These are phyloP conservation scores for Plectosphaerella plurivora DNA, from an alignment of 2,329 filamentous ascomycete genomes.

Conservation along the genomic window DNA sequence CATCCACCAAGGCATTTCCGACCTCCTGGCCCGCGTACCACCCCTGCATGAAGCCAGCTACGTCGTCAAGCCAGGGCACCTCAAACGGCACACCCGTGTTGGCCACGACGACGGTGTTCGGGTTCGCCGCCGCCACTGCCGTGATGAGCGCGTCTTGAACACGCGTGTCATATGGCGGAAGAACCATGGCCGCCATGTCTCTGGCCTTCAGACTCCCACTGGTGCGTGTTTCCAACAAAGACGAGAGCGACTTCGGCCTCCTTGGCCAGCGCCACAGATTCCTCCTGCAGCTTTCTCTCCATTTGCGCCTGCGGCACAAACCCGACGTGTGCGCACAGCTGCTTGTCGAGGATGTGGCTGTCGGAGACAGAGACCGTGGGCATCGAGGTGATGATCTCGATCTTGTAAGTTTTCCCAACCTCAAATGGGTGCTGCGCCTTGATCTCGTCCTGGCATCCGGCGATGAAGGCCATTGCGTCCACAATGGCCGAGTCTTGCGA, in stretches of 20 bases:
- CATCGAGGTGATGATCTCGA: conserved; percentile 48
- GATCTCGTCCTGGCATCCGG: conserved; percentile 46
- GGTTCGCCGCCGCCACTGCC: conserved; percentile 51
- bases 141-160: conserved; percentile 54
- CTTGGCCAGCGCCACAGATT: conserved; percentile 54
- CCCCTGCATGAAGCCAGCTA: conserved; percentile 63
- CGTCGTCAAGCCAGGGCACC: conserved; percentile 49
- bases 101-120: conserved; percentile 56
- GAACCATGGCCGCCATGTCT: conserved; percentile 65
- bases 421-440: conserved; percentile 15
- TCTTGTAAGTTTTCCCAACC: conserved; percentile 40
- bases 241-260: conserved; percentile 61
- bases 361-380: conserved; percentile 14
- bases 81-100: conserved; percentile 58
- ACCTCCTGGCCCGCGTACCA: conserved; percentile 74
- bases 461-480: conserved; percentile 64
- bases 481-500: conserved; percentile 23
- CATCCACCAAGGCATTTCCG: conserved; percentile 62
- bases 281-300: conserved; percentile 22
- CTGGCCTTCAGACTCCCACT: conserved; percentile 62
- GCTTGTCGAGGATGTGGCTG: conserved; percentile 1
- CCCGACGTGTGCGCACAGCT: conserved; percentile 11
- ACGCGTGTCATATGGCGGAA: conserved; percentile 47
- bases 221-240: conserved; percentile 35
- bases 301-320: conserved; percentile 18